Conservation (phyloP, 495 filamentous ascomycete species). For the Sphaerosporella brunnea region DNA sequence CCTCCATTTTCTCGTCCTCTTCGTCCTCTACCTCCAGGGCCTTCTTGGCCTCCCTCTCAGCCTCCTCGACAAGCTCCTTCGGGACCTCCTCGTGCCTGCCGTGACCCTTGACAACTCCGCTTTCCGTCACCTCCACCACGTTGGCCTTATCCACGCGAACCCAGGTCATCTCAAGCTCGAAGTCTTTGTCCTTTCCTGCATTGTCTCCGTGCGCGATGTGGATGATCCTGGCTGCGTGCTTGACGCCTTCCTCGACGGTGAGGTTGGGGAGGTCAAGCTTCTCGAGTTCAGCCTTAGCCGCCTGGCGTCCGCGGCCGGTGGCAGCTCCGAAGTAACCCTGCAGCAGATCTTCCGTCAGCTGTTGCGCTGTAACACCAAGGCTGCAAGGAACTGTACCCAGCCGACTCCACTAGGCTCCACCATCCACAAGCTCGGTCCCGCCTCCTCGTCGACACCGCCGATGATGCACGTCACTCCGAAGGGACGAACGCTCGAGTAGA, state of each 20-base stretch:
- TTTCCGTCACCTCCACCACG: slow-evolving; percentile 30
- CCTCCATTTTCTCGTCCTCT: slow-evolving; percentile 46
- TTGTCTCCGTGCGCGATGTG: slow-evolving; percentile 93
- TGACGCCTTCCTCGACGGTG: slow-evolving; percentile 72
- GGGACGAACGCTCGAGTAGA: slow-evolving; percentile 87
- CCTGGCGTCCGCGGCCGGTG: slow-evolving; percentile 87
- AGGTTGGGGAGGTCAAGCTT: slow-evolving; percentile 78
- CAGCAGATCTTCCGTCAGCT: neutral
- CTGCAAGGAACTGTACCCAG: slow-evolving; percentile 44
- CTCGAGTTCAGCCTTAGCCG: slow-evolving; percentile 92
- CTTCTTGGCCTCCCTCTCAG: slow-evolving; percentile 71
- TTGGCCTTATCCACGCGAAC: slow-evolving; percentile 74
- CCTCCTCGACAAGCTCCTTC: slow-evolving; percentile 71
- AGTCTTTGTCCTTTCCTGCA: slow-evolving; percentile 79
- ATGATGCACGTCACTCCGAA: slow-evolving; percentile 93
- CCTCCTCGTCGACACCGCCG: slow-evolving; percentile 81
- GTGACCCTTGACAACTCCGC: slow-evolving; percentile 29
- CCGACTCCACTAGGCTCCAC: slow-evolving; percentile 92
- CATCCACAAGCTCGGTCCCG: slow-evolving; percentile 91
- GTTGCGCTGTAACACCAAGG: neutral
- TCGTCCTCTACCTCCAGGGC: slow-evolving; percentile 54
- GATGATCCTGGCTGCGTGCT: slow-evolving; percentile 91
- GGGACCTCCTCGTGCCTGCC: slow-evolving; percentile 73
- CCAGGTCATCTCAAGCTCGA: slow-evolving; percentile 98
- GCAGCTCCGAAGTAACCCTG: slow-evolving; percentile 94